Evolutionary conservation across 2,329 filamentous ascomycete species (phyloP), one percentile per base, ranked within the genome.

Genomic region (Fusarium palustre): DNA sequence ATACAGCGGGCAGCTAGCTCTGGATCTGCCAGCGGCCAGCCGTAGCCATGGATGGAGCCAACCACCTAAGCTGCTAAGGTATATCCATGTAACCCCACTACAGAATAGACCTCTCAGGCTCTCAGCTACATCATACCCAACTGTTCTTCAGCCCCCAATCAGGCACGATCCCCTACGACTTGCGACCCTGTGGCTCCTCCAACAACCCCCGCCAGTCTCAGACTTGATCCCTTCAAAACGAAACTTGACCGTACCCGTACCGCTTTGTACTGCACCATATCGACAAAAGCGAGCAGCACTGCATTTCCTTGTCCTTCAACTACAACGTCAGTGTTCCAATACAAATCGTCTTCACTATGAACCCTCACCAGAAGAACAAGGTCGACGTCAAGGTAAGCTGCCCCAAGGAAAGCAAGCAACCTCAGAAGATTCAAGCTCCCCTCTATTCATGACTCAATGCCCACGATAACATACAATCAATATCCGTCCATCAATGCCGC

Each of bases 321-420:
- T 45, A 42, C 33, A 34, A 33, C 55, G 52, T 36, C 25, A 43
- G 25, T 36, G 53, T 58, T 52, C 18, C 48, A 41, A 20, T 42
- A 24, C 39, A 45, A 28, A 70, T 49, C 22, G 42, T 25, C 49
- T 58, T 56, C 85, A 63, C 75, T 71, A 97, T 98, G 93, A 97
- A 97, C 81, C 95, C 95, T 75, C 93, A 94, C 81, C 93, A 97
- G 87, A 94, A 97, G 88, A 97, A 97, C 87, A 98, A 99, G 87
- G 88, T 98, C 77, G 96, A 99, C 83, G 87, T 97, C 83, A 94
- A 88, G 86, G 96, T 97, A 84, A 85, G 92, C 88, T 45, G 63
- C 68, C 55, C 59, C 59, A 52, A 30, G 52, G 55, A 30, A 70
- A 47, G 9, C 3, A 39, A 63, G 49, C 66, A 66, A 52, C 64